Evolutionary conservation across 345 rosid genomes (phyloP), one percentile per base, ranked within the genome.

Genomic region (Salix purpurea): DNA sequence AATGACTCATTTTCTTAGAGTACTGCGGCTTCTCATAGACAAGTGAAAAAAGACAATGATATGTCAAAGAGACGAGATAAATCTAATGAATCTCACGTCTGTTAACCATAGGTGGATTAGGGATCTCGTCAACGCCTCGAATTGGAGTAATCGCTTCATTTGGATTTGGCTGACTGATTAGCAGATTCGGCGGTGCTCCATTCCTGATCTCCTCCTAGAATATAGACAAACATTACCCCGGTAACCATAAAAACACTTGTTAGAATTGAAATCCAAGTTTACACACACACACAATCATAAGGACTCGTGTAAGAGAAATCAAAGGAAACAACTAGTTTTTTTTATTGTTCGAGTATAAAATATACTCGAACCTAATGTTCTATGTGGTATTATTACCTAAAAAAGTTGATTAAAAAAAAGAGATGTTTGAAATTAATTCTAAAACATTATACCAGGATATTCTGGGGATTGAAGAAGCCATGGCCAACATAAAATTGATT

Each of bases 181-280:
- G 56, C 94, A 92, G 75, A 80, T 83, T 89, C 2, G 93, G 79
- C 7, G 98, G 94, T 56, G 84, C 65, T 18, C 76, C 75, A 64
- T 85, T 92, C 54, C 90, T 86, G 77, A 90, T 87, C 87, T 94
- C 98, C 86, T 96, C 99, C 99, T 96, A 78, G 12, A 67, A 37
- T 10, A 40, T 40, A 40, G 44, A 40, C 13, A 10, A 9, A 2
- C 12, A 40, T 64, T 39, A 79, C 42, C 36, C 76, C 64, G 48
- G 26, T 36, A 39, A 72, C n/a, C 67, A 54, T 36, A 21, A 19
- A 50, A 72, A 37, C 6, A 36, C 44, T 40, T 10, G 12, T 1
- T 10, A 2, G 16, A 40, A 58, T 40, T 69, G 23, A 56, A n/a
- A 8, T 3, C 62, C 14, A n/a, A 56, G 6, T 56, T 56, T 56